Evolutionary conservation across 2,329 filamentous ascomycete species (phyloP).

Genomic region (Talaromyces sp.): DNA sequence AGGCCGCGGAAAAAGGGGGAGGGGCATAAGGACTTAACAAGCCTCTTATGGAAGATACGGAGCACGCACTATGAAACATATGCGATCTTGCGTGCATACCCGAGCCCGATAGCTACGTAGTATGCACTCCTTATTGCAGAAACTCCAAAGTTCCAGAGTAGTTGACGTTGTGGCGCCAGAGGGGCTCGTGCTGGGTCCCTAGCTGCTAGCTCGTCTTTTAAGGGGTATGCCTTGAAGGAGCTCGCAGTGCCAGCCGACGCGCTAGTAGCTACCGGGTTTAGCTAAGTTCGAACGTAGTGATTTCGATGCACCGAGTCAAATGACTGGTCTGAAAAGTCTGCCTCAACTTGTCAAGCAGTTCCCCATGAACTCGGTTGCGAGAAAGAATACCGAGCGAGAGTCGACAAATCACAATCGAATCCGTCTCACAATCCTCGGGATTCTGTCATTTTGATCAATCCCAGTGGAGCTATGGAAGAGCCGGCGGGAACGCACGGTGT

Average conservation of each 20-base stretch:
- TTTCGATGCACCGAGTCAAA: too few relatives aligned
- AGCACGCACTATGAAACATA: background rate
- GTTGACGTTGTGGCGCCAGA: slow-evolving; percentile 11
- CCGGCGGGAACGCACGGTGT: slow-evolving; percentile 2
- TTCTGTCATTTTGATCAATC: background rate
- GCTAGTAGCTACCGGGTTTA: background rate
- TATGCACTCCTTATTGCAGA: background rate
- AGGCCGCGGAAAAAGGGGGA: background rate
- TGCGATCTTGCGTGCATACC: slow-evolving; percentile 1
- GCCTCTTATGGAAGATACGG: background rate
- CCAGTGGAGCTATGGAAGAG: background rate
- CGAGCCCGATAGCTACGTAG: background rate
- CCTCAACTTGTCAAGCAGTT: background rate
- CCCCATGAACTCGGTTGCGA: background rate
- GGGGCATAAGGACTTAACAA: background rate
- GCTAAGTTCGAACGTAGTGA: background rate
- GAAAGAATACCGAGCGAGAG: background rate
- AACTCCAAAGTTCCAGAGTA: background rate
- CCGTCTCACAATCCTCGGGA: background rate
- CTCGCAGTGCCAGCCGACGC: background rate
- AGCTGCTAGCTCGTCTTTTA: slow-evolving; percentile 1
- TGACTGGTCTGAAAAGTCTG: background rate
- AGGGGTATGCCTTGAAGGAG: slow-evolving; percentile 7
- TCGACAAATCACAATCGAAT: background rate
- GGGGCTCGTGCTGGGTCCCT: slow-evolving; percentile 14